These are phyloP conservation scores for Phytophthora macrochlamydospora DNA, from an alignment of 352 stramenopile genomes.

Conservation along the genomic window DNA sequence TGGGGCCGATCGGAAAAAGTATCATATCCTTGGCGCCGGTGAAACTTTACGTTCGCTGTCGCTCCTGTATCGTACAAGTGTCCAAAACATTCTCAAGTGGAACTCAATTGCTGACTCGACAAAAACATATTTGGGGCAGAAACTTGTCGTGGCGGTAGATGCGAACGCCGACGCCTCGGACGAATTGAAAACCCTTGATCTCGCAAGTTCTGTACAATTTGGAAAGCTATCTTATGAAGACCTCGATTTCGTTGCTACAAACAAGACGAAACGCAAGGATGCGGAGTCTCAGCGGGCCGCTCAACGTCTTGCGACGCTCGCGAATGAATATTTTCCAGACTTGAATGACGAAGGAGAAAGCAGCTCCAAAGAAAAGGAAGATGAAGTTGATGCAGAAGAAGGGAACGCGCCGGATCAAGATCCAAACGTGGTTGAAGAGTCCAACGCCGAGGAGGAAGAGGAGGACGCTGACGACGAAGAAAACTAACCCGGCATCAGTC, in stretches of 20 bases:
- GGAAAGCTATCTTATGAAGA: conserved; percentile 72
- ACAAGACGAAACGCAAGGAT: conserved; percentile 57
- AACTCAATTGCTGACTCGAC: conserved; percentile 73
- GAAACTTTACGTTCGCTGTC: conserved; percentile 77
- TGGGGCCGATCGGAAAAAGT: conserved; percentile 57
- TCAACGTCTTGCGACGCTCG: conserved; percentile 55
- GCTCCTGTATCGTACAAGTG: conserved; percentile 79
- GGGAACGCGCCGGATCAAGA: conserved; percentile 45
- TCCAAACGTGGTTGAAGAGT: conserved; percentile 41
- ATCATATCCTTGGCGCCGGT: conserved; percentile 71
- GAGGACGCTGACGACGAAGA: conserved; percentile 15
- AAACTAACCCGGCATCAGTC: background rate
- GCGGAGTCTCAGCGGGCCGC: conserved; percentile 65
- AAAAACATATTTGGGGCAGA: conserved; percentile 78
- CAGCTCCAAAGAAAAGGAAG: conserved; percentile 18
- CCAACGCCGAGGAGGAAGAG: conserved; percentile 13
- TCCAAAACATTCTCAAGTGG: conserved; percentile 69
- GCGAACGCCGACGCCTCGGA: conserved; percentile 43
- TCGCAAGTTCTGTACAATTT: conserved; percentile 45
- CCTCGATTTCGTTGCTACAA: conserved; percentile 64
- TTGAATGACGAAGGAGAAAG: conserved; percentile 37
- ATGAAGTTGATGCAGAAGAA: conserved; percentile 16
- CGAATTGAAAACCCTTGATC: conserved; percentile 65
- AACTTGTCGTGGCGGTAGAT: conserved; percentile 69
- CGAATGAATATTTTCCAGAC: conserved; percentile 71